Conservation (phyloP, 345 rosid genomes). For the Syzygium grande region DNA sequence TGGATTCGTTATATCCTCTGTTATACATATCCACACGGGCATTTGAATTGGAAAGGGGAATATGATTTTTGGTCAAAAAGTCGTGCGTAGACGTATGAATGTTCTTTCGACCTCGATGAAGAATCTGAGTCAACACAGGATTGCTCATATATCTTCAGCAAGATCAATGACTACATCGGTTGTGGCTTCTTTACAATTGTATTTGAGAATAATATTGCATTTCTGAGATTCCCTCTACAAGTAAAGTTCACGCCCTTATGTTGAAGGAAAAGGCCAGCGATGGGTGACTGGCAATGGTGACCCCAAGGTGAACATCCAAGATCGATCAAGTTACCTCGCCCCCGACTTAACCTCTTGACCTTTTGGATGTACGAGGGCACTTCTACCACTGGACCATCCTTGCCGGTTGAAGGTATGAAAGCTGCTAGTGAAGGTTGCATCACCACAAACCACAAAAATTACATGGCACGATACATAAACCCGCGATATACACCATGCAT, state of each 20-base stretch:
- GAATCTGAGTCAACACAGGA: too few species aligned
- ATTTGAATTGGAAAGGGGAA: not conserved
- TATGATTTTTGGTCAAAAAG: not conserved
- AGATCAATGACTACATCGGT: not conserved
- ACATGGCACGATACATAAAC: not conserved
- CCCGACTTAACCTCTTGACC: not conserved
- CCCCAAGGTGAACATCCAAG: not conserved
- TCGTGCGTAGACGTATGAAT: too few species aligned
- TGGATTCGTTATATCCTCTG: not conserved
- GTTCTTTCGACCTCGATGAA: too few species aligned
- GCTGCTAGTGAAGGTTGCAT: not conserved
- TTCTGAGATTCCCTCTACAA: not conserved
- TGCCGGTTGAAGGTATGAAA: not conserved
- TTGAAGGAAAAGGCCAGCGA: not conserved
- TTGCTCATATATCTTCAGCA: too few species aligned
- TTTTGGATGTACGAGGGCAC: not conserved
- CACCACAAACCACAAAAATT: not conserved
- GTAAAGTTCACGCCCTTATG: not conserved
- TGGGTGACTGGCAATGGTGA: not conserved
- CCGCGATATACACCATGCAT: not conserved
- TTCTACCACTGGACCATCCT: not conserved
- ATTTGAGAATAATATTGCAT: not conserved
- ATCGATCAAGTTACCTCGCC: not conserved
- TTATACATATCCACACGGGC: not conserved
- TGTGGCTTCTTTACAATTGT: not conserved